These are phyloP conservation scores for Globisporangium megalacanthum DNA, from an alignment of 352 stramenopile species.

Conservation along the genomic window DNA sequence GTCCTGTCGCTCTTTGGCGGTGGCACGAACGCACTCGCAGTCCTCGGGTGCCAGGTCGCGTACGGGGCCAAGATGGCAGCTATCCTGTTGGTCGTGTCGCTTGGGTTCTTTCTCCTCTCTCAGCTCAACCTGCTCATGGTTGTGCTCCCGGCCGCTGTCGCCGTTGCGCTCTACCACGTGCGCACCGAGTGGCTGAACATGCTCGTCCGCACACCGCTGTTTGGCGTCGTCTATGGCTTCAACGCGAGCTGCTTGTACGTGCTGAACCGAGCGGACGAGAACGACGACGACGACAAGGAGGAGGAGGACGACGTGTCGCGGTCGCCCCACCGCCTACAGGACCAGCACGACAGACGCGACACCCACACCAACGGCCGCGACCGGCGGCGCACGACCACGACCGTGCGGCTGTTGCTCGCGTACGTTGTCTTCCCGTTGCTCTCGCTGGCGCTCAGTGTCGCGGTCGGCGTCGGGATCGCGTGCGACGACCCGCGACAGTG, in stretches of 20 bases:
- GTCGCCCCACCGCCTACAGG: conserved; percentile 11
- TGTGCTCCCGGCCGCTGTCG: conserved; percentile 41
- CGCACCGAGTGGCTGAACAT: conserved; percentile 81
- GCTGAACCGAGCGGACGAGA: conserved; percentile 32
- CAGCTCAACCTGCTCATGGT: conserved; percentile 62
- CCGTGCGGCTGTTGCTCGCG: conserved; percentile 26
- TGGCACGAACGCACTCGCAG: conserved; percentile 41
- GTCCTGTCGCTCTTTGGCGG: conserved; percentile 55
- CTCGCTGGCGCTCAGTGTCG: conserved; percentile 51
- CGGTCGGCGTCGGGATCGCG: conserved; percentile 62
- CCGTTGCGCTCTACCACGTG: conserved; percentile 50
- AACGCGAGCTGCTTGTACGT: conserved; percentile 57
- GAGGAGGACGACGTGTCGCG: background rate
- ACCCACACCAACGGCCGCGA: background rate
- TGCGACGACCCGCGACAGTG: conserved; percentile 69
- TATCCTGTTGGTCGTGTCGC: conserved; percentile 34
- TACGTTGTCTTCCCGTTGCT: conserved; percentile 58
- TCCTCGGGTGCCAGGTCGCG: conserved; percentile 61
- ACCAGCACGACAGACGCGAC: background rate
- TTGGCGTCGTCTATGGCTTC: conserved; percentile 68
- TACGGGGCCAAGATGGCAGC: conserved; percentile 62
- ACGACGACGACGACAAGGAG: conserved; percentile 4
- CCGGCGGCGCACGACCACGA: conserved; percentile 17
- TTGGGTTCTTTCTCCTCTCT: conserved; percentile 49
- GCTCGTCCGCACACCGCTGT: conserved; percentile 57